These are phyloP conservation scores for Raddia distichophylla DNA, from an alignment of 176 grass and related monocot genomes.

Conservation along the genomic window DNA sequence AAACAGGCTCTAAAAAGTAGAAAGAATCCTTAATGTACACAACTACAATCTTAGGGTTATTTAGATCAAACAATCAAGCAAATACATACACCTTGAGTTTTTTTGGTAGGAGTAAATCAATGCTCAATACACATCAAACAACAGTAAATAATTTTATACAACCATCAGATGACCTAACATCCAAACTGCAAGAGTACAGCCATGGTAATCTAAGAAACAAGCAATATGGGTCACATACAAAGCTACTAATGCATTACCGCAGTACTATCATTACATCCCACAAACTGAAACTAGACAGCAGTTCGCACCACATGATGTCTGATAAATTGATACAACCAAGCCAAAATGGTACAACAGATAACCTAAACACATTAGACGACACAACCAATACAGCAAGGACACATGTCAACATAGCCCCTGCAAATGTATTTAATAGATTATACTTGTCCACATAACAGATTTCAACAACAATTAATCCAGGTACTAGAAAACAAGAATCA, in stretches of 20 bases:
- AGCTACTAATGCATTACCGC: no score
- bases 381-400: background rate
- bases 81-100: background rate
- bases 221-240: background rate
- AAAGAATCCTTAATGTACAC: background rate
- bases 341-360: background rate
- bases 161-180: background rate
- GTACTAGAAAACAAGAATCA: background rate
- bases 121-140: background rate
- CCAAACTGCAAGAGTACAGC: background rate
- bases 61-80: background rate
- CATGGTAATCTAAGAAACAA: background rate
- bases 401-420: background rate
- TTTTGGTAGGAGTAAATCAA: background rate
- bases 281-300: background rate
- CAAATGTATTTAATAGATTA: rapidly evolving
- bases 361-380: no score
- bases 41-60: background rate
- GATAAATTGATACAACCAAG: background rate
- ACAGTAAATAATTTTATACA: background rate
- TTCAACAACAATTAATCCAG: background rate
- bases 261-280: background rate
- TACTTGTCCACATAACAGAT: background rate
- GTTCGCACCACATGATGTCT: no score
- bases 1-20: background rate